Evolutionary conservation across 768 basidiomycete species (phyloP).

Genomic region (Royoungia palumana): DNA sequence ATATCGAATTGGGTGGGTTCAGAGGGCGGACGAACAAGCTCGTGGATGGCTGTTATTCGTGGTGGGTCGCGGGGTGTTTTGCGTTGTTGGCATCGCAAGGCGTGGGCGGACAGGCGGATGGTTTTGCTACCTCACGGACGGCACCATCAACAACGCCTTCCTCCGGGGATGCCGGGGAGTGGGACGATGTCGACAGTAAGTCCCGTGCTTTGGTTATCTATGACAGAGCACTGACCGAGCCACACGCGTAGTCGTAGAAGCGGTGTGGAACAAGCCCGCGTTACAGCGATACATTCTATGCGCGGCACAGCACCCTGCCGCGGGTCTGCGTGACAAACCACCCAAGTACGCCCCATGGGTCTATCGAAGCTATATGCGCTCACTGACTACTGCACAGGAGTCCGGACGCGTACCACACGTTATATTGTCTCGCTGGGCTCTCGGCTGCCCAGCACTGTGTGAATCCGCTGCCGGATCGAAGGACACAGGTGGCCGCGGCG

Average conservation of each 20-base stretch:
- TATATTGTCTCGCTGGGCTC: slow-evolving; percentile 90
- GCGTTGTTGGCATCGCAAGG: slow-evolving; percentile 58
- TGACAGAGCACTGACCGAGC: no score
- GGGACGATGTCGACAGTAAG: slow-evolving; percentile 74
- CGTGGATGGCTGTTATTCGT: slow-evolving; percentile 99
- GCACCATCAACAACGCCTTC: slow-evolving; percentile 13
- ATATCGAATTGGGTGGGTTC: slow-evolving; percentile 88
- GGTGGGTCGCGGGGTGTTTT: slow-evolving; percentile 97
- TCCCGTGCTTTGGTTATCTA: not conserved
- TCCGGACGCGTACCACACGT: slow-evolving; percentile 95
- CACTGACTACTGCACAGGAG: slow-evolving; percentile 41
- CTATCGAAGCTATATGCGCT: no score
- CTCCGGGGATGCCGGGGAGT: slow-evolving; percentile 41
- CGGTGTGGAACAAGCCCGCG: slow-evolving; percentile 57
- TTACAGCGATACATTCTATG: slow-evolving; percentile 85
- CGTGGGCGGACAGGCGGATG: slow-evolving; percentile 29
- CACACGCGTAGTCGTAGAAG: slow-evolving; percentile 30
- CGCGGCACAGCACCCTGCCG: slow-evolving; percentile 84
- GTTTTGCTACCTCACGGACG: no score
- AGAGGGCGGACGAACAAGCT: slow-evolving; percentile 93
- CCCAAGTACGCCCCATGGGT: slow-evolving; percentile 60
- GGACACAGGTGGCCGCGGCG: slow-evolving; percentile 29
- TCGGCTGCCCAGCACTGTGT: slow-evolving; percentile 86
- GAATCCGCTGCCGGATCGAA: slow-evolving; percentile 40
- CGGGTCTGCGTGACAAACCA: slow-evolving; percentile 93